phyloP scores from a whole-genome alignment of 805 yeast genomes.

The Myxozyma vanderwaltii region DNA sequence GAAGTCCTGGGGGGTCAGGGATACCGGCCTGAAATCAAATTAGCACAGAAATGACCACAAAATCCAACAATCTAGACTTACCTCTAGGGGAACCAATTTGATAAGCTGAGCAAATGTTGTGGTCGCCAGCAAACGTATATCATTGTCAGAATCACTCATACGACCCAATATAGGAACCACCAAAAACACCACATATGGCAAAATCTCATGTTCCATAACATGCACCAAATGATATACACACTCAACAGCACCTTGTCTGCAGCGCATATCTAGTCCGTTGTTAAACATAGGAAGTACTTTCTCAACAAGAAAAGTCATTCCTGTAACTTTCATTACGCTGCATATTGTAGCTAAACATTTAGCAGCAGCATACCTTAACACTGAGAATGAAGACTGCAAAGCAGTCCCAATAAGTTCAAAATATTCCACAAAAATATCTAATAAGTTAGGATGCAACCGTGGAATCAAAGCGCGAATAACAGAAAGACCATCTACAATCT shows the following conservation, averaged over 20 bases:
- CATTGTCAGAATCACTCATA: conserved; percentile 93
- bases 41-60: neutral
- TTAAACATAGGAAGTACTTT: conserved; percentile 75
- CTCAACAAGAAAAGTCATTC: conserved; percentile 79
- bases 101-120: conserved; percentile 96
- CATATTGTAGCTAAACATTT: conserved; percentile 84
- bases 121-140: conserved; percentile 86
- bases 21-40: conserved; percentile 66
- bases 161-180: conserved; percentile 96
- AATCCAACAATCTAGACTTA: neutral
- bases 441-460: conserved; percentile 53
- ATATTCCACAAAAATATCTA: conserved; percentile 52
- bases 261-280: conserved; percentile 67
- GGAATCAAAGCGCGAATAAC: conserved; percentile 74
- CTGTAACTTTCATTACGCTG: conserved; percentile 63
- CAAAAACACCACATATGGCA: conserved; percentile 92
- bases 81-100: conserved; percentile 89
- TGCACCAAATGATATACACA: conserved; percentile 80
- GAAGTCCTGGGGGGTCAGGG: conserved; percentile 91
- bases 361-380: conserved; percentile 86
- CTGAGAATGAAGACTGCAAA: conserved; percentile 71
- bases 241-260: conserved; percentile 94
- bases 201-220: conserved; percentile 82
- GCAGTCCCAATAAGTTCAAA: conserved; percentile 56
- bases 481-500: conserved; percentile 83